phyloP scores from a whole-genome alignment of 1,139 yeast genomes.

The Zygoascus hellenicus region DNA sequence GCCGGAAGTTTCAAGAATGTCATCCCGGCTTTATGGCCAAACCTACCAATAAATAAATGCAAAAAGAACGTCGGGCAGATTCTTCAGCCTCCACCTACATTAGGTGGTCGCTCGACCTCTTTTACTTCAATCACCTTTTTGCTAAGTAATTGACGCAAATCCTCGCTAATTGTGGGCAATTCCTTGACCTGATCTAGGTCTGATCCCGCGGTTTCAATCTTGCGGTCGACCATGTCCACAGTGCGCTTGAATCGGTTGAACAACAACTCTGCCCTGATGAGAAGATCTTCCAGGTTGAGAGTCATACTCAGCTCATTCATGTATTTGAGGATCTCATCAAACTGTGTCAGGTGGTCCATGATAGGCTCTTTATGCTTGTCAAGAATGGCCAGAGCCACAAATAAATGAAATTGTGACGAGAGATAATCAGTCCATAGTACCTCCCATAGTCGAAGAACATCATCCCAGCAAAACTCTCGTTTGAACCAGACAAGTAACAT shows the following conservation, averaged over 20 bases:
- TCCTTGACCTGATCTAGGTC: constrained; percentile 12
- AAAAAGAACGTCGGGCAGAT: no score
- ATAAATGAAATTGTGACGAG: constrained; percentile 79
- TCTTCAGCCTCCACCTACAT: constrained; percentile 35
- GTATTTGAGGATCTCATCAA: constrained; percentile 88
- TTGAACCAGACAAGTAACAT: constrained; percentile 95
- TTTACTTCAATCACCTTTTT: constrained; percentile 57
- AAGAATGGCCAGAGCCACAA: constrained; percentile 78
- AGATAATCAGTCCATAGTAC: constrained; percentile 83
- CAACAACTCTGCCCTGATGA: constrained; percentile 74
- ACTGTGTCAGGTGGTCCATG: constrained; percentile 61
- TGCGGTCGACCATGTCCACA: constrained; percentile 69
- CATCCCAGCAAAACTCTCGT: constrained; percentile 80
- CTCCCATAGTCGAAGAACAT: constrained; percentile 82
- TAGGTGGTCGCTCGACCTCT: constrained; percentile 44
- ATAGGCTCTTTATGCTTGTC: constrained; percentile 82
- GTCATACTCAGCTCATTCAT: constrained; percentile 84
- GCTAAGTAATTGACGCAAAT: constrained; percentile 54
- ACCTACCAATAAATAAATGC: no score
- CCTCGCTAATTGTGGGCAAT: constrained; percentile 41
- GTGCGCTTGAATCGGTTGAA: constrained; percentile 75
- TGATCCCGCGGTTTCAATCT: constrained; percentile 33
- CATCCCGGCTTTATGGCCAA: no score
- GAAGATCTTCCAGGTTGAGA: constrained; percentile 64
- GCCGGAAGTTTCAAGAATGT: no score